Percentiles rank a stretch among this genome's conserved stretches.
Evolutionary conservation across 139 green algal species (phyloP).

Genomic region (Mesotaenium endlicherianum): DNA sequence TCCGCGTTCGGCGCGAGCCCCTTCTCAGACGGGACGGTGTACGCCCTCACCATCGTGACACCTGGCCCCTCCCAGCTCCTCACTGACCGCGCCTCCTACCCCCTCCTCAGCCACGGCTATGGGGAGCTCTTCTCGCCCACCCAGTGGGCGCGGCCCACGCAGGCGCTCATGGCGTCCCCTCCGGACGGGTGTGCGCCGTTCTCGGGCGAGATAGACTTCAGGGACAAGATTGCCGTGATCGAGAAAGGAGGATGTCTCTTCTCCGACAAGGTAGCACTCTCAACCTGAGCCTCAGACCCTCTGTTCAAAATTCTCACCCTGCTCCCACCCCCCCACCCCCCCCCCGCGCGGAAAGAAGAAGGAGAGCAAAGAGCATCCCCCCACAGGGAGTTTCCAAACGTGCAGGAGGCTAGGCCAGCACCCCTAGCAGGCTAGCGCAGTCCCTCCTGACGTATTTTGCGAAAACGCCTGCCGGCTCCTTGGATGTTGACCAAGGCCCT

Average conservation of each 20-base stretch:
- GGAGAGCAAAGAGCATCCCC: no score
- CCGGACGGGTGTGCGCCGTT: not conserved
- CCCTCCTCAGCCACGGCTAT: constrained; percentile 23
- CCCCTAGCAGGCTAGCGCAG: no score
- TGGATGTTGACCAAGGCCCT: no score
- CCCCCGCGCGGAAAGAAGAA: no score
- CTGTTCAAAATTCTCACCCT: no score
- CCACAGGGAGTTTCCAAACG: no score
- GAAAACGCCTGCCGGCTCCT: no score
- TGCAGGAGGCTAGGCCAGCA: no score
- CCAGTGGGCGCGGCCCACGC: not conserved
- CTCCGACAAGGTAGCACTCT: constrained; percentile 21
- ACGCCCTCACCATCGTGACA: not conserved
- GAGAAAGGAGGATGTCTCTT: constrained; percentile 10
- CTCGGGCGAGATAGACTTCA: not conserved
- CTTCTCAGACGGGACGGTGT: not conserved
- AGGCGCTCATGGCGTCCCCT: not conserved
- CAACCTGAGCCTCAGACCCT: no score
- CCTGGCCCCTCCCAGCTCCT: not conserved
- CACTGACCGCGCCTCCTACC: constrained; percentile 12
- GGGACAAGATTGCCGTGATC: constrained; percentile 4
- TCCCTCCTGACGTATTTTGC: no score
- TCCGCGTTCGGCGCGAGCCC: not conserved
- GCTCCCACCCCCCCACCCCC: no score
- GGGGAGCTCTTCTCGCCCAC: not conserved